phyloP scores from a whole-genome alignment of 768 basidiomycete species.

The Mycena epipterygia region DNA sequence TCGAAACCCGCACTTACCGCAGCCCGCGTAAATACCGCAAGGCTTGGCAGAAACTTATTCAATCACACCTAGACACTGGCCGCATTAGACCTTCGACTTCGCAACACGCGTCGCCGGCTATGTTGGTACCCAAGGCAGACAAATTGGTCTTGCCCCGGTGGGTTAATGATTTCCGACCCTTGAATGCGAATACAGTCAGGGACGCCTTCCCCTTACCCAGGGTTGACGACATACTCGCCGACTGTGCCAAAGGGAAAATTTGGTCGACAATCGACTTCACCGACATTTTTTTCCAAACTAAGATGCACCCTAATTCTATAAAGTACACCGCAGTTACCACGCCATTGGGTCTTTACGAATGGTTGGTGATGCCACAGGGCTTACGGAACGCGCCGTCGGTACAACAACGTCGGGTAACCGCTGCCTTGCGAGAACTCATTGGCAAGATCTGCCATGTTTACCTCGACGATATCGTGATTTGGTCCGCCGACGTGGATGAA shows the following conservation, averaged over 20 bases:
- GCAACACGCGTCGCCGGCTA: constrained; percentile 44
- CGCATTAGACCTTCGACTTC: constrained; percentile 41
- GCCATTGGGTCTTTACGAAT: no score
- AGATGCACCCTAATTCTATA: constrained; percentile 46
- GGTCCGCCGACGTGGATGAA: constrained; percentile 52
- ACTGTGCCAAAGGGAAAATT: constrained; percentile 50
- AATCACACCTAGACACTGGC: constrained; percentile 47
- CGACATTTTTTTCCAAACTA: constrained; percentile 55
- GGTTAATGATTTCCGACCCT: constrained; percentile 44
- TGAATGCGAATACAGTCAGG: constrained; percentile 40
- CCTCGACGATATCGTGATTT: constrained; percentile 61
- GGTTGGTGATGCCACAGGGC: no score
- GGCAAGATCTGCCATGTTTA: constrained; percentile 62
- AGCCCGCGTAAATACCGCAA: constrained; percentile 48
- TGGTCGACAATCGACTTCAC: constrained; percentile 58
- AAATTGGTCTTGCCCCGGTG: constrained; percentile 36
- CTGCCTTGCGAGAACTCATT: constrained; percentile 46
- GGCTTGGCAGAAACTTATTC: constrained; percentile 43
- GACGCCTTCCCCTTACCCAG: constrained; percentile 41
- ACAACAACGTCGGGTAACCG: constrained; percentile 49
- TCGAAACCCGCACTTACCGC: constrained; percentile 36
- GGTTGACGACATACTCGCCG: no score
- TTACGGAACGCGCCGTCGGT: constrained; percentile 50
- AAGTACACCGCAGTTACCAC: no score
- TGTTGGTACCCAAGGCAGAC: constrained; percentile 50